Conservation (phyloP, 139 green algal species). For the Tetraselmis striata region DNA sequence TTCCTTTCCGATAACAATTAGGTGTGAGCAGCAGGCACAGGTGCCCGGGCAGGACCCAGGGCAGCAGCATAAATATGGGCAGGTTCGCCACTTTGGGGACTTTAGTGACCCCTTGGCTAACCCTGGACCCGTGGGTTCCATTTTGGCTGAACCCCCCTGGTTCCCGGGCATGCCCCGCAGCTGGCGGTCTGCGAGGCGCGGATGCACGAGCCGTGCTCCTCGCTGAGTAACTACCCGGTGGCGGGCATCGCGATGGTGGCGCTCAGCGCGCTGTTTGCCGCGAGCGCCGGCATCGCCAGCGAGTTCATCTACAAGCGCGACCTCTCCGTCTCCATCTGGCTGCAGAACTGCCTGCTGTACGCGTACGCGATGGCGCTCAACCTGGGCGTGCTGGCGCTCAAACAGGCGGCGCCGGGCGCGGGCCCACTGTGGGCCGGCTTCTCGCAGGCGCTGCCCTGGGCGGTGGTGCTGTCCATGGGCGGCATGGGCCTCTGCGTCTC, state of each 20-base stretch:
- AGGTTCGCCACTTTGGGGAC: too few relatives aligned
- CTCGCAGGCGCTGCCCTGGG: background rate
- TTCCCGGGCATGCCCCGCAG: too few relatives aligned
- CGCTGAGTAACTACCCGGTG: slow-evolving; percentile 7
- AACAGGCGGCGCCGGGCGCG: background rate
- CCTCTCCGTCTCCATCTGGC: slow-evolving; percentile 3
- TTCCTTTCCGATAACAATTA: too few relatives aligned
- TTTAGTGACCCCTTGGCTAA: too few relatives aligned
- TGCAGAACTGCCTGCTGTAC: slow-evolving; percentile 21
- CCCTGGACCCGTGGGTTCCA: too few relatives aligned
- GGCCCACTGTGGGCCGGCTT: background rate
- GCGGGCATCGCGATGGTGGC: background rate
- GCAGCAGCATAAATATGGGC: too few relatives aligned
- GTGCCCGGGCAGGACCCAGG: too few relatives aligned
- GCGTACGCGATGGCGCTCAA: slow-evolving; percentile 8
- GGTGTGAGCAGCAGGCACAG: too few relatives aligned
- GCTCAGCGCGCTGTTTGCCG: slow-evolving; percentile 1
- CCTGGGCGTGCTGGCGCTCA: background rate
- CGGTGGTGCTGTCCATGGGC: background rate
- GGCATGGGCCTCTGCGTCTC: slow-evolving; percentile 13
- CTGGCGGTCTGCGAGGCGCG: slow-evolving; percentile 12
- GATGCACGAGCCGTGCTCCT: background rate
- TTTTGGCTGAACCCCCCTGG: too few relatives aligned
- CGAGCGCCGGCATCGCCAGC: slow-evolving; percentile 7
- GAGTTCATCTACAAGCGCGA: slow-evolving; percentile 15